phyloP scores from a whole-genome alignment of 345 rosid genomes.

The Corchorus capsularis region DNA sequence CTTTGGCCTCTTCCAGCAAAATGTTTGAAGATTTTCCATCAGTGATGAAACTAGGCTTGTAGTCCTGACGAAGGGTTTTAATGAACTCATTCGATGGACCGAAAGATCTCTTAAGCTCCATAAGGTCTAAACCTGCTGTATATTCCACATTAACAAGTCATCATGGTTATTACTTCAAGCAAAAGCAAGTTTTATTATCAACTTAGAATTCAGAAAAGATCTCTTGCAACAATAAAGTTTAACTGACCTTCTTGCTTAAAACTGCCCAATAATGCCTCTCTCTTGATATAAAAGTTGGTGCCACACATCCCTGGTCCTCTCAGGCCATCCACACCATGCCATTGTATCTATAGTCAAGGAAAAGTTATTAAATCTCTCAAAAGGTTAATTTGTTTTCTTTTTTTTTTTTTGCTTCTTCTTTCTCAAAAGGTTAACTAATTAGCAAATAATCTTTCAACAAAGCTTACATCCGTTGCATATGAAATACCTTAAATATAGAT shows the following conservation, averaged over 20 bases:
- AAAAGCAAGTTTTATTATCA: no score
- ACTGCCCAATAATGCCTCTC: conserved; percentile 27
- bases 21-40: conserved; percentile 8
- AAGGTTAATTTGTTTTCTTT: not conserved
- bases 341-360: not conserved
- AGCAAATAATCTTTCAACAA: no score
- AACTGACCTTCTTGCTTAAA: not conserved
- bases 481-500: conserved; percentile 25
- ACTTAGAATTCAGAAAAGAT: no score
- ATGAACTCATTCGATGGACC: conserved; percentile 42
- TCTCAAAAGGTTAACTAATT: no score
- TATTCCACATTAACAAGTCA: not conserved
- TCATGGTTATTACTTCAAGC: not conserved
- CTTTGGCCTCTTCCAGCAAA: conserved; percentile 20
- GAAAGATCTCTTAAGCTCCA: conserved; percentile 22
- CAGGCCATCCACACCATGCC: conserved; percentile 43
- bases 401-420: not conserved
- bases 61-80: conserved; percentile 15
- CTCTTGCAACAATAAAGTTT: not conserved
- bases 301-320: conserved; percentile 43
- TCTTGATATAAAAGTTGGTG: conserved; percentile 49
- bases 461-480: not conserved
- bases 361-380: not conserved
- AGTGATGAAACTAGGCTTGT: not conserved
- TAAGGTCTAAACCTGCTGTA: conserved; percentile 16